Conservation (phyloP, 108 stramenopile species). For the Heterococcus sp. region DNA sequence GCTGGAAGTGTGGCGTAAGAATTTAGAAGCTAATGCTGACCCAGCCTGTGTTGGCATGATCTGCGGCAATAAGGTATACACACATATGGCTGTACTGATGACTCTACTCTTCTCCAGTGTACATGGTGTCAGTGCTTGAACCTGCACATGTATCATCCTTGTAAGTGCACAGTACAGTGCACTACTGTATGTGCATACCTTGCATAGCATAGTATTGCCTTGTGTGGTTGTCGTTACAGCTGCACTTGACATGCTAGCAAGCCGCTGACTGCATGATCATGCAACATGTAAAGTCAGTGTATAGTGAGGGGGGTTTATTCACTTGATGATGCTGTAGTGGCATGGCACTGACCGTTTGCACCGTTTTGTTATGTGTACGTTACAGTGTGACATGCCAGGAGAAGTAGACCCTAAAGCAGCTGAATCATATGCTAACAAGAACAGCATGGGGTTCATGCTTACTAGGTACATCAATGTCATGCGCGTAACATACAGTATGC, state of each 20-base stretch:
- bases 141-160: neutral
- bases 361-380: too few species aligned
- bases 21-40: neutral
- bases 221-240: neutral
- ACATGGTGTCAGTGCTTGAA: too few species aligned
- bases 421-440: neutral
- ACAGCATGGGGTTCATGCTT: neutral
- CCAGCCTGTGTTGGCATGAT: neutral
- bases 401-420: neutral
- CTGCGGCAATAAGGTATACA: neutral
- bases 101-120: too few species aligned
- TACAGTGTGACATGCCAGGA: neutral
- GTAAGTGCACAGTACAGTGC: neutral
- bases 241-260: too few species aligned
- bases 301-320: too few species aligned
- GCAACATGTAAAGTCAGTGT: too few species aligned
- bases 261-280: too few species aligned
- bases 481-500: too few species aligned
- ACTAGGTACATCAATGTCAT: neutral
- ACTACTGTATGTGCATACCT: neutral
- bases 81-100: too few species aligned
- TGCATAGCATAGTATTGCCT: neutral
- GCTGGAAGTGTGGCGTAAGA: conserved; percentile 36
- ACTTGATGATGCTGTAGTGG: too few species aligned
- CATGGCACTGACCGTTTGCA: too few species aligned